These are phyloP conservation scores for Elasticomyces elasticus DNA, from an alignment of 495 filamentous ascomycete genomes.

Conservation along the genomic window DNA sequence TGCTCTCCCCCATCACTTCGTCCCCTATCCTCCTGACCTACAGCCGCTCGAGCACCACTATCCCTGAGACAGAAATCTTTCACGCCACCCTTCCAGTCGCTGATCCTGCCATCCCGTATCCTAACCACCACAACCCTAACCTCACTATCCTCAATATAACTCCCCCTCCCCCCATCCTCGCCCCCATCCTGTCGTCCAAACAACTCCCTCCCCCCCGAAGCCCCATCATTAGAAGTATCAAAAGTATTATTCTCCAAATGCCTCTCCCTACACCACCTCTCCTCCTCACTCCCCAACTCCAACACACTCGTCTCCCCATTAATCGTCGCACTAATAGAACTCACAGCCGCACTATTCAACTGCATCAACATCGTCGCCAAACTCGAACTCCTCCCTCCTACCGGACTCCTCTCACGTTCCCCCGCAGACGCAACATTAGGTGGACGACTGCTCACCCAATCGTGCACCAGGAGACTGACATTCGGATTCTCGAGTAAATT, in stretches of 20 bases:
- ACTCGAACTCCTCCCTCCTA: slow-evolving; percentile 54
- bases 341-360: slow-evolving; percentile 77
- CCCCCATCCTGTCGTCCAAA: too few relatives aligned
- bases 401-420: slow-evolving; percentile 40
- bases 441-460: slow-evolving; percentile 93
- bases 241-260: slow-evolving; percentile 94
- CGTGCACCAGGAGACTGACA: slow-evolving; percentile 90
- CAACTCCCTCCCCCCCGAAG: too few relatives aligned
- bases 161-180: slow-evolving; percentile 32
- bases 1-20: too few relatives aligned
- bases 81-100: slow-evolving; percentile 35
- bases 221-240: slow-evolving; percentile 25
- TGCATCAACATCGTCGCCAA: slow-evolving; percentile 76
- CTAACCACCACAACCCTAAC: slow-evolving; percentile 34
- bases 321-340: slow-evolving; percentile 87
- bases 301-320: slow-evolving; percentile 72
- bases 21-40: too few relatives aligned
- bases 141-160: slow-evolving; percentile 33
- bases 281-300: slow-evolving; percentile 62
- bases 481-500: slow-evolving; percentile 81
- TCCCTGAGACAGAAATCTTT: slow-evolving; percentile 27
- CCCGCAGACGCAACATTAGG: slow-evolving; percentile 54
- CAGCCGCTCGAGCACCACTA: too few relatives aligned
- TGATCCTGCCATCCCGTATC: slow-evolving; percentile 34
- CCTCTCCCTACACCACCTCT: slow-evolving; percentile 63